Conservation (phyloP, 345 rosid genomes). For the Citrus unshiu region DNA sequence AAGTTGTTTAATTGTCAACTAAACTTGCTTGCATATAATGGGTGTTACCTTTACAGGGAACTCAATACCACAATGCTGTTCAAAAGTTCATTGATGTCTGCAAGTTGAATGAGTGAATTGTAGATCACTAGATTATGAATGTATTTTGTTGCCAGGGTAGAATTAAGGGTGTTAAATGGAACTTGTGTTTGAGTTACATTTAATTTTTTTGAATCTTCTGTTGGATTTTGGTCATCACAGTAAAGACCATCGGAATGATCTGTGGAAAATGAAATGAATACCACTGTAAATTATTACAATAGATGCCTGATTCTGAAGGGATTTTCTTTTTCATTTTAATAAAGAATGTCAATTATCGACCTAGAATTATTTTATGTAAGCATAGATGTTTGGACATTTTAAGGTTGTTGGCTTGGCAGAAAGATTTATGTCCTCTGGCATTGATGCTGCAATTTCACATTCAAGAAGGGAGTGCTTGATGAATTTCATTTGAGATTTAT, state of each 20-base stretch:
- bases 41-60: constrained; percentile 50
- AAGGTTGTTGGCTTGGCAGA: background rate
- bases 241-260: background rate
- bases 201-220: background rate
- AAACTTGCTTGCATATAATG: background rate
- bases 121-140: background rate
- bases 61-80: constrained; percentile 88
- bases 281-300: too few relatives aligned
- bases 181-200: background rate
- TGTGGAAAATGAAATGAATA: background rate
- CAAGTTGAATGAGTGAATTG: constrained; percentile 55
- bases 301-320: too few relatives aligned
- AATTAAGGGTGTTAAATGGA: background rate
- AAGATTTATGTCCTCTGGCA: too few relatives aligned
- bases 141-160: background rate
- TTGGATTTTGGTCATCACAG: background rate
- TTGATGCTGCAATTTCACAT: too few relatives aligned
- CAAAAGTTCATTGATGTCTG: constrained; percentile 79
- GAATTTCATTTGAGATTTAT: too few relatives aligned
- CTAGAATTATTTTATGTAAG: too few relatives aligned
- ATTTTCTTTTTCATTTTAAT: too few relatives aligned
- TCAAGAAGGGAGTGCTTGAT: too few relatives aligned
- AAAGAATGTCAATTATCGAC: background rate
- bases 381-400: background rate
- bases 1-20: background rate